phyloP scores from a whole-genome alignment of 495 filamentous ascomycete genomes.

The Filosporella fistucella region DNA sequence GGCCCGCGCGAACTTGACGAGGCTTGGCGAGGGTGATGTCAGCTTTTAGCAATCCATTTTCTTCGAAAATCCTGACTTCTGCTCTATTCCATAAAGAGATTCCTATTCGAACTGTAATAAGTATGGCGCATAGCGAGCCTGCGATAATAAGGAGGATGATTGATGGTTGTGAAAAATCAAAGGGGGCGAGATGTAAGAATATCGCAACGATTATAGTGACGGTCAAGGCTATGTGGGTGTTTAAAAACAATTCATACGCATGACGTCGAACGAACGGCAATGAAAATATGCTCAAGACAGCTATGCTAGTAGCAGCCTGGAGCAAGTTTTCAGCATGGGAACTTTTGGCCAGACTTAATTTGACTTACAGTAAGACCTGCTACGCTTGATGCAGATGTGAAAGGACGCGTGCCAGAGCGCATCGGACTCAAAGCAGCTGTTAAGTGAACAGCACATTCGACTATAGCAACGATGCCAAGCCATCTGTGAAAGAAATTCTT shows the following conservation, averaged over 20 bases:
- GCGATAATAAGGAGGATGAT: conserved; percentile 7
- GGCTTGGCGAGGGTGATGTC: conserved; percentile 7
- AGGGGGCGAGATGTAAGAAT: conserved; percentile 3
- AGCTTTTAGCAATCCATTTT: conserved; percentile 12
- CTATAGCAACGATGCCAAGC: conserved; percentile 8
- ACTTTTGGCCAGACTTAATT: conserved; percentile 17
- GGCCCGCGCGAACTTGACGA: conserved; percentile 7
- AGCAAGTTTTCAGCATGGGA: conserved; percentile 13
- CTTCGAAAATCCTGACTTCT: conserved; percentile 12
- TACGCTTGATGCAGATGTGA: conserved; percentile 14
- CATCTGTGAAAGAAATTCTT: conserved; percentile 16
- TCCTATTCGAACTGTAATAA: conserved; percentile 10
- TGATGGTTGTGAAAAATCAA: conserved; percentile 7
- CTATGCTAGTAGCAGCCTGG: conserved; percentile 15
- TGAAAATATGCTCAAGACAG: conserved; percentile 15
- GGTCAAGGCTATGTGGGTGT: conserved; percentile 5
- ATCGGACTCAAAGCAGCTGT: conserved; percentile 15
- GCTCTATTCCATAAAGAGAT: conserved; percentile 9
- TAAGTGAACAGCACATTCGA: conserved; percentile 11
- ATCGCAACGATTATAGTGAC: conserved; percentile 6
- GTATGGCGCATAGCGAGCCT: conserved; percentile 3
- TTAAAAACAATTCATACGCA: conserved; percentile 14
- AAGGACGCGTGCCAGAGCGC: conserved; percentile 9
- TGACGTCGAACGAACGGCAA: conserved; percentile 10
- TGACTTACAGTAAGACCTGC: conserved; percentile 18